phyloP scores from a whole-genome alignment of 257 asterid species.

The Rehmannia glutinosa region DNA sequence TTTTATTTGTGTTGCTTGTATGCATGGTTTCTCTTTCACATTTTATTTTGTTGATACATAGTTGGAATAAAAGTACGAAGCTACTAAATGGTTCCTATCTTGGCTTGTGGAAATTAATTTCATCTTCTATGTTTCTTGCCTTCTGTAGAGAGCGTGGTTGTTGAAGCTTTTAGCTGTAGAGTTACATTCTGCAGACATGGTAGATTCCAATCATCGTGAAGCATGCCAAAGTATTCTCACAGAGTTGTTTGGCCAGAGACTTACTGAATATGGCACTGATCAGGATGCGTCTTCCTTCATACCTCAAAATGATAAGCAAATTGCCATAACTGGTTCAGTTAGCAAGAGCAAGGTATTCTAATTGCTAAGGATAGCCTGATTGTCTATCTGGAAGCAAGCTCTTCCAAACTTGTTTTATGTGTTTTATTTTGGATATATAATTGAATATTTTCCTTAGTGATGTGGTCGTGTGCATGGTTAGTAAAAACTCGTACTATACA shows the following conservation, averaged over 20 bases:
- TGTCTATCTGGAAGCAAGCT: conserved; percentile 5
- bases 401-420: not conserved
- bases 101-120: not conserved
- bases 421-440: conserved; percentile 1
- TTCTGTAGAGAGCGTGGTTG: conserved; percentile 88
- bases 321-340: conserved; percentile 39
- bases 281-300: conserved; percentile 29
- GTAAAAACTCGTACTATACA: not conserved
- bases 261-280: conserved; percentile 37
- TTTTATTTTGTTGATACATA: not conserved
- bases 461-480: not conserved
- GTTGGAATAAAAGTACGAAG: not conserved
- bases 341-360: conserved; percentile 65
- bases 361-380: not conserved
- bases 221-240: conserved; percentile 70
- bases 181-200: conserved; percentile 71
- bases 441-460: not conserved
- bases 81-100: not conserved
- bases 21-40: conserved; percentile 9
- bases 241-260: conserved; percentile 66
- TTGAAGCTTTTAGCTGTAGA: conserved; percentile 89
- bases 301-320: conserved; percentile 31
- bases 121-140: conserved; percentile 11
- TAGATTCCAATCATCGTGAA: conserved; percentile 64
- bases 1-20: not conserved